Evolutionary conservation across 768 basidiomycete genomes (phyloP), one percentile per base, ranked within the genome.

Genomic region (Tricholoma sp.): DNA sequence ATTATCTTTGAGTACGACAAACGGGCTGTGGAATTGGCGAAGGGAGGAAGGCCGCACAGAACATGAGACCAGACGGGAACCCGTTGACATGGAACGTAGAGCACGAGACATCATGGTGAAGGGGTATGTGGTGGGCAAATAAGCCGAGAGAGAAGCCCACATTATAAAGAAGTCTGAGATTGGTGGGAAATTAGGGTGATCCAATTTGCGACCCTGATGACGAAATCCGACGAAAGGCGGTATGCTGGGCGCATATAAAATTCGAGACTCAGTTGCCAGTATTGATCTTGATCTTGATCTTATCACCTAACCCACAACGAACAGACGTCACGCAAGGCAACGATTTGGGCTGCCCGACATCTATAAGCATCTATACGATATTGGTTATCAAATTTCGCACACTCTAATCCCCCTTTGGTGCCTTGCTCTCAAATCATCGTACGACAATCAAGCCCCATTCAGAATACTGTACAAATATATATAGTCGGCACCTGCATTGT

Each of bases 21-120:
- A 85, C 51, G 85, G 84, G 10, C 86, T 82, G 72, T 86, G 88
- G 72, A 89, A 87, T 0, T 79, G 64, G 59, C 87, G 85, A 16
- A 63, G 57, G 35, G 61, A 63, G 41, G 53, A 57, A 8, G 60
- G 65, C 57, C 60, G 67, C 64, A 50, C 32, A 58, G 61, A 21
- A 56, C 52, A 61, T 50, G 52, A 55, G 14, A 67, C 61, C 43
- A 68, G 61, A 52, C 67, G 61, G 50, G 64, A 60, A 41, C 57
- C 57, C 7, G 58, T 60, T 34, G 70, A 60, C 34, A 70, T 41
- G 53, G 65, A 57, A 53, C 68, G 71, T 46, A 76, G 59, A 46
- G 63, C 37, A 50, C 59, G 67, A 50, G 72, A 73, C 71, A 76
- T 76, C 52, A 52, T 55, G 57, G 46, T 31, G 47, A 60, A 56